phyloP scores from a whole-genome alignment of 164 flowering plant species.

The Cinnamomum chago region DNA sequence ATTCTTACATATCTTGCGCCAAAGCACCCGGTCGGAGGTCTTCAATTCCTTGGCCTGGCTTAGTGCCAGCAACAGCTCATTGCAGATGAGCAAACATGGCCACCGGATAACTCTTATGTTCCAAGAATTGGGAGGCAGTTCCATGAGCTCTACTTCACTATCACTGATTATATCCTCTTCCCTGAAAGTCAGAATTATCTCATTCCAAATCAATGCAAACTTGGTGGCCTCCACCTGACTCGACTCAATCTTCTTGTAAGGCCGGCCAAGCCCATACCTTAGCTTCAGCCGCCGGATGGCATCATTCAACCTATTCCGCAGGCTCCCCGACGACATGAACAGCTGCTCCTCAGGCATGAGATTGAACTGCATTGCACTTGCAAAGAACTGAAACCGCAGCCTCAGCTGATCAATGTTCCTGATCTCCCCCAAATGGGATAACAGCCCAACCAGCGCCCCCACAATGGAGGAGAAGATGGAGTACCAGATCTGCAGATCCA shows the following conservation, averaged over 20 bases:
- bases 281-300: conserved; percentile 68
- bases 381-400: conserved; percentile 91
- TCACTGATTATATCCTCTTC: conserved; percentile 90
- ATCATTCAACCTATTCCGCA: conserved; percentile 59
- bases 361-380: conserved; percentile 89
- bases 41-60: conserved; percentile 69
- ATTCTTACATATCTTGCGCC: conserved; percentile 67
- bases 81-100: conserved; percentile 90
- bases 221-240: conserved; percentile 69
- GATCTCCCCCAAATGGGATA: conserved; percentile 90
- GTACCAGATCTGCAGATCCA: conserved; percentile 93
- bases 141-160: conserved; percentile 74
- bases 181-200: conserved; percentile 59
- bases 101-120: conserved; percentile 81
- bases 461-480: conserved; percentile 65
- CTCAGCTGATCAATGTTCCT: conserved; percentile 68
- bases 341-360: conserved; percentile 77
- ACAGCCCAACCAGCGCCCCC: conserved; percentile 69
- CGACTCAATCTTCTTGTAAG: conserved; percentile 71
- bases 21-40: conserved; percentile 50
- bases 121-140: conserved; percentile 75
- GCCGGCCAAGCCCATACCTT: conserved; percentile 82
- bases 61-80: conserved; percentile 85
- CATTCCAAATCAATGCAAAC: conserved; percentile 92
- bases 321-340: conserved; percentile 28